Evolutionary conservation across 2,329 filamentous ascomycete genomes (phyloP).

Genomic region (Echinosphaeria canescens): DNA sequence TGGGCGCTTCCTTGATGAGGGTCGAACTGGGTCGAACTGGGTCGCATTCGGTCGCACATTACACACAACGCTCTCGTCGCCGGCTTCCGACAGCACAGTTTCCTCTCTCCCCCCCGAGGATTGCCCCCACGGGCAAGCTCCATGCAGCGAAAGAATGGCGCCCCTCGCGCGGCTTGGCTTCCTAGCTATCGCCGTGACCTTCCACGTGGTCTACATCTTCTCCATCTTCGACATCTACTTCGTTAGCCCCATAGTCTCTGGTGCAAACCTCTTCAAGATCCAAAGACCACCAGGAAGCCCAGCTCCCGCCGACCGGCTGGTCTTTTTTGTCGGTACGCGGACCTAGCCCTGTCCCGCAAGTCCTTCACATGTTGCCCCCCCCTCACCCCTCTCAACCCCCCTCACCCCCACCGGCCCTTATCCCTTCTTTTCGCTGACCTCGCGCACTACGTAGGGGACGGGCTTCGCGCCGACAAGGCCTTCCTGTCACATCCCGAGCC

Average conservation of each 20-base stretch:
- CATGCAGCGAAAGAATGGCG: no score
- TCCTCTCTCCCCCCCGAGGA: no score
- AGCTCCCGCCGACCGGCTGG: slow-evolving; percentile 71
- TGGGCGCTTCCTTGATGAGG: no score
- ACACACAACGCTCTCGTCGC: no score
- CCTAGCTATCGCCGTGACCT: slow-evolving; percentile 69
- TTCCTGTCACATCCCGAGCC: slow-evolving; percentile 88
- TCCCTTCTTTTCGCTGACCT: background rate
- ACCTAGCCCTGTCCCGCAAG: background rate
- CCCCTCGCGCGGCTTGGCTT: slow-evolving; percentile 52
- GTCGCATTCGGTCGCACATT: no score
- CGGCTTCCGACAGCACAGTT: no score
- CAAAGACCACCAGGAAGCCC: slow-evolving; percentile 34
- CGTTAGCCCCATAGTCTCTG: slow-evolving; percentile 88
- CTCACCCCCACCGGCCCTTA: background rate
- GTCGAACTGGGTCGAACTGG: no score
- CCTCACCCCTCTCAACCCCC: background rate
- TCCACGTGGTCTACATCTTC: slow-evolving; percentile 83
- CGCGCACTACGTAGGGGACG: slow-evolving; percentile 64
- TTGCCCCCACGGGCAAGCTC: no score
- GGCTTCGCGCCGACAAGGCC: slow-evolving; percentile 90
- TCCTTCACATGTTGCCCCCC: background rate
- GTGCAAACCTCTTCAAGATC: slow-evolving; percentile 67
- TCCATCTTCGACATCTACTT: slow-evolving; percentile 99
- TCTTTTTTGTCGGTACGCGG: slow-evolving; percentile 73